A percentile compares a stretch with the other conserved stretches of the same genome.
Evolutionary conservation across 805 yeast genomes (phyloP).

Genomic region (Starmerella davenportii): DNA sequence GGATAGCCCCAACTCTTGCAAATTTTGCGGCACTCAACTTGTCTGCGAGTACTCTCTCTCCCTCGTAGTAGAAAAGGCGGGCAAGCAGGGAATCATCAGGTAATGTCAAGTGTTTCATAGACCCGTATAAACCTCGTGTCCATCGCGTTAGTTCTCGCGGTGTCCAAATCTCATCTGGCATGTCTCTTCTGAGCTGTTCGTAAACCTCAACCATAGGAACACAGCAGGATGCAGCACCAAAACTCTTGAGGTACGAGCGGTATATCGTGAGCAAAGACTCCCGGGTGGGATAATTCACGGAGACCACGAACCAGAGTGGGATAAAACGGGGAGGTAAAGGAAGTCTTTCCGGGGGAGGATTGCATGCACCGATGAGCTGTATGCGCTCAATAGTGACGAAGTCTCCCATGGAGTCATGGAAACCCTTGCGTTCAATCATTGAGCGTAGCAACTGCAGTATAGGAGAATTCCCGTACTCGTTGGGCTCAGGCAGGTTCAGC

Average conservation of each 20-base stretch:
- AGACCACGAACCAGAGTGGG: conserved; percentile 44
- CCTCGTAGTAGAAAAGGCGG: conserved; percentile 69
- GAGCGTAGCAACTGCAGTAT: conserved; percentile 60
- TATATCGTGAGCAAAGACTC: conserved; percentile 53
- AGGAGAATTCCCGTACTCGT: conserved; percentile 53
- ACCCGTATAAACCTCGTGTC: conserved; percentile 54
- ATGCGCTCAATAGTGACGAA: conserved; percentile 54
- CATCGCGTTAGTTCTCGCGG: conserved; percentile 87
- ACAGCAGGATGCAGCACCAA: conserved; percentile 36
- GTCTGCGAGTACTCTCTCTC: conserved; percentile 58
- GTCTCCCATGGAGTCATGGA: conserved; percentile 39
- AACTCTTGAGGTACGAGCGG: conserved; percentile 33
- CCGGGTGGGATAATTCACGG: conserved; percentile 63
- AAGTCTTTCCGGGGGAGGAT: conserved; percentile 63
- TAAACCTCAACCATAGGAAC: conserved; percentile 53
- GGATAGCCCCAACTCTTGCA: background rate
- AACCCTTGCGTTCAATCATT: conserved; percentile 53
- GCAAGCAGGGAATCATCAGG: conserved; percentile 23
- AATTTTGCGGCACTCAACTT: conserved; percentile 26
- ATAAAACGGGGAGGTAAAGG: conserved; percentile 41
- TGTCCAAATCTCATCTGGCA: conserved; percentile 54
- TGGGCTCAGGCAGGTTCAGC: conserved; percentile 60
- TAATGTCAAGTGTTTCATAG: conserved; percentile 14
- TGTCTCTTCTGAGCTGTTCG: conserved; percentile 25
- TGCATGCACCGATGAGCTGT: conserved; percentile 90